Conservation (phyloP, 2,329 filamentous ascomycete species). For the Neocatenulostroma microsporum region DNA sequence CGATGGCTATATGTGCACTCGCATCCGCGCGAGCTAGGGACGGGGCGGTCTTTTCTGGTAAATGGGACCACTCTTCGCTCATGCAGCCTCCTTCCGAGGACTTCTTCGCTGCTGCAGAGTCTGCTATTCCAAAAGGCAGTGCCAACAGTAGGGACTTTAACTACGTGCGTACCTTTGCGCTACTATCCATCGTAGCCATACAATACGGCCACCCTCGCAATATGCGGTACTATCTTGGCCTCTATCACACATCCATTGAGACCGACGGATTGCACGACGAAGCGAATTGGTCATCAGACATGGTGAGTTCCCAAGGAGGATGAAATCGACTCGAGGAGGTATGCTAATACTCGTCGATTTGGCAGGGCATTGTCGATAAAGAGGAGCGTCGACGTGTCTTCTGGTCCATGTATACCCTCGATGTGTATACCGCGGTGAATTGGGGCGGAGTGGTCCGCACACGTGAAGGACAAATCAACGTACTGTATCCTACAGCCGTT, state of each 20-base stretch:
- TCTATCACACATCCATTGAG: constrained; percentile 43
- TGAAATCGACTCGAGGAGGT: too few relatives aligned
- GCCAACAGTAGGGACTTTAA: constrained; percentile 33
- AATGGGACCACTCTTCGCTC: constrained; percentile 10
- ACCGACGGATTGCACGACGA: constrained; percentile 49
- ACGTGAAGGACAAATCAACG: constrained; percentile 40
- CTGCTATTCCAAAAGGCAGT: constrained; percentile 33
- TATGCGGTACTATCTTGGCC: constrained; percentile 46
- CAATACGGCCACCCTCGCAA: constrained; percentile 44
- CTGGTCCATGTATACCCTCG: constrained; percentile 53
- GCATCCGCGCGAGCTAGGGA: constrained; percentile 44
- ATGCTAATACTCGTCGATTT: too few relatives aligned
- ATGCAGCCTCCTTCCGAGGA: constrained; percentile 33
- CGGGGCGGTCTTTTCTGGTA: constrained; percentile 37
- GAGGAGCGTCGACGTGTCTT: constrained; percentile 45
- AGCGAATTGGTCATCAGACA: constrained; percentile 42
- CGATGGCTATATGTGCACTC: constrained; percentile 47
- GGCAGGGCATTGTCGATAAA: constrained; percentile 38
- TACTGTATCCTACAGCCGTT: constrained; percentile 42
- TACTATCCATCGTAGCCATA: constrained; percentile 45
- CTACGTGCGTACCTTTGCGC: constrained; percentile 42
- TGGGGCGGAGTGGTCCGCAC: constrained; percentile 43
- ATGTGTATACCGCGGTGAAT: constrained; percentile 48
- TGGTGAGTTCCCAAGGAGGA: too few relatives aligned
- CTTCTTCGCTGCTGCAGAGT: constrained; percentile 38